These are phyloP conservation scores for Porosira glacialis DNA, from an alignment of 352 stramenopile species.

Conservation along the genomic window DNA sequence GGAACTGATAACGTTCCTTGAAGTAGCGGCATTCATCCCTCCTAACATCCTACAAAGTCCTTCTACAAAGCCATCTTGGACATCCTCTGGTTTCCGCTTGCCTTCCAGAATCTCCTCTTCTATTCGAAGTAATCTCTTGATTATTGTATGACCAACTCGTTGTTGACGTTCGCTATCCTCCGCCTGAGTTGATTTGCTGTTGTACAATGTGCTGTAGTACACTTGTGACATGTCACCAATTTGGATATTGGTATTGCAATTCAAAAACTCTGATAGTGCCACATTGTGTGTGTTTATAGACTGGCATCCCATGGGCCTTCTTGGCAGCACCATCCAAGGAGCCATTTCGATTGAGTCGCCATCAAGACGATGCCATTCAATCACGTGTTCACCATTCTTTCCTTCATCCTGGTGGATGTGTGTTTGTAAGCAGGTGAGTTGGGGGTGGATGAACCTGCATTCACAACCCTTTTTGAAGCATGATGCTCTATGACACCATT, in stretches of 20 bases:
- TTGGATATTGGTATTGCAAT: conserved; percentile 35
- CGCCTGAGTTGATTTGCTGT: conserved; percentile 19
- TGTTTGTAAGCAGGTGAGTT: not conserved
- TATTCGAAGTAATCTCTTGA: conserved; percentile 14
- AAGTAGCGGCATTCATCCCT: conserved; percentile 30
- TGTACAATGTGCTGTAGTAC: conserved; percentile 32
- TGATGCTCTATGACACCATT: conserved; percentile 6
- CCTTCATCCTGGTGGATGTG: not conserved
- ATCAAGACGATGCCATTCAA: not conserved
- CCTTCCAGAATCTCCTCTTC: conserved; percentile 4
- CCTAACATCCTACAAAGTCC: conserved; percentile 31
- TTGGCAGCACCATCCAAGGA: conserved; percentile 15
- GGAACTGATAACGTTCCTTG: conserved; percentile 23
- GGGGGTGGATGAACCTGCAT: conserved; percentile 17
- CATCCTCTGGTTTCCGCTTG: conserved; percentile 6
- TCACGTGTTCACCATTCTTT: not conserved
- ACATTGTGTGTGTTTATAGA: conserved; percentile 24
- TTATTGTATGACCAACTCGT: conserved; percentile 10
- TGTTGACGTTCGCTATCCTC: conserved; percentile 11
- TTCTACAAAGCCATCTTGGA: conserved; percentile 22
- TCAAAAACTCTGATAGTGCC: conserved; percentile 24
- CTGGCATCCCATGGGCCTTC: conserved; percentile 26
- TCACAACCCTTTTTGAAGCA: conserved; percentile 40
- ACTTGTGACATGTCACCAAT: conserved; percentile 19
- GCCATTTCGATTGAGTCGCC: conserved; percentile 1